A percentile compares a stretch with the other conserved stretches of the same genome.
Conservation (phyloP, 805 yeast species). For the Saturnispora gosingensis region DNA sequence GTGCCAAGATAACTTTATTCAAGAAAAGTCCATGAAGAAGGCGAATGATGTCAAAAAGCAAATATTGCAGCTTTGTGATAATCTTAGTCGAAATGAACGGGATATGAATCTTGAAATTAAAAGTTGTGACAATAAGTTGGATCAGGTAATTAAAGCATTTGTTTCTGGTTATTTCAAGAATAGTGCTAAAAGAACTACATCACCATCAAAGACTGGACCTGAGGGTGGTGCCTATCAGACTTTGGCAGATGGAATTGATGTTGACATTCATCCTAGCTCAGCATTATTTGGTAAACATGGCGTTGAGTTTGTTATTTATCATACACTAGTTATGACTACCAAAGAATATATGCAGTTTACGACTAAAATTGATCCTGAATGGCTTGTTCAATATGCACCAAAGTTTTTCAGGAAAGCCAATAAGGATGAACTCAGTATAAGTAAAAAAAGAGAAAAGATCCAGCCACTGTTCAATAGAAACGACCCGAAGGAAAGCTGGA, state of each 20-base stretch:
- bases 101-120: conserved; percentile 16
- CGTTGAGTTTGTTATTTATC: conserved; percentile 76
- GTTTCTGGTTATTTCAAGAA: conserved; percentile 64
- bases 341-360: conserved; percentile 90
- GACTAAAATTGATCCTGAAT: conserved; percentile 69
- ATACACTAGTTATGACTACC: conserved; percentile 71
- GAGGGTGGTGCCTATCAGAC: conserved; percentile 47
- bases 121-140: conserved; percentile 49
- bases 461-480: conserved; percentile 61
- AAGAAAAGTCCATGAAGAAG: conserved; percentile 62
- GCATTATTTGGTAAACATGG: conserved; percentile 41
- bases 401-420: conserved; percentile 62
- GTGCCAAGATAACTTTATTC: conserved; percentile 77
- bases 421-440: conserved; percentile 37
- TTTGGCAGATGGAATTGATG: conserved; percentile 60
- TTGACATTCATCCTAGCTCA: conserved; percentile 82
- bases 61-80: conserved; percentile 45
- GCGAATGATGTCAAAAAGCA: conserved; percentile 80
- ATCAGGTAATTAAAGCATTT: conserved; percentile 48
- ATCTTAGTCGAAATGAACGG: conserved; percentile 27
- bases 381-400: conserved; percentile 68
- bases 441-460: conserved; percentile 53
- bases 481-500: conserved; percentile 64
- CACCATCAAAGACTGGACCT: conserved; percentile 17
- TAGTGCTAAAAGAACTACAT: conserved; percentile 52